Conservation (phyloP, 495 filamentous ascomycete species). For the Massariosphaeria phaeospora region DNA sequence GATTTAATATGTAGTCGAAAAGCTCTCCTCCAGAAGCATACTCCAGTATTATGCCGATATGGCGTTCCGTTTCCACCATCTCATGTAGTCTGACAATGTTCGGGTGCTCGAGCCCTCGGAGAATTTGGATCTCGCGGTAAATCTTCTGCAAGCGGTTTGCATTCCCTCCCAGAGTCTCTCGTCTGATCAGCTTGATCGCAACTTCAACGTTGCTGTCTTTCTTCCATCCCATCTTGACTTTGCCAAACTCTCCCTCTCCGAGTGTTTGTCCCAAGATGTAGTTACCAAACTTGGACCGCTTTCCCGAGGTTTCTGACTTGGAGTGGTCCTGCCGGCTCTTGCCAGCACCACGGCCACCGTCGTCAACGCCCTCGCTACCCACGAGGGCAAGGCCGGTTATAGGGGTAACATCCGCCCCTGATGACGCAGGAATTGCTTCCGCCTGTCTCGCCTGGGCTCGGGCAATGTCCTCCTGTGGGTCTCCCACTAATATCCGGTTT, state of each 20-base stretch:
- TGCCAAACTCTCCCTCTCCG: conserved; percentile 97
- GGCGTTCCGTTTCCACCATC: conserved; percentile 94
- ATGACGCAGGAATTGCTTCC: conserved; percentile 54
- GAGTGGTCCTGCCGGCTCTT: conserved; percentile 77
- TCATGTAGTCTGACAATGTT: conserved; percentile 97
- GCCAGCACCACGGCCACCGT: conserved; percentile 55
- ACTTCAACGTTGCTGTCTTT: conserved; percentile 89
- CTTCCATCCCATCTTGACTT: conserved; percentile 99
- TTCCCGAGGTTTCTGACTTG: conserved; percentile 49
- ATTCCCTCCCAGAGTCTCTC: conserved; percentile 81
- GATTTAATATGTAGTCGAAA: conserved; percentile 96
- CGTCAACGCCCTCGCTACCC: conserved; percentile 54
- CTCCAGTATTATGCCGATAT: conserved; percentile 97
- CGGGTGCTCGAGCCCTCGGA: conserved; percentile 79
- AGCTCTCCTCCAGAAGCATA: conserved; percentile 97
- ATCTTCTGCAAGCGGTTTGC: conserved; percentile 89
- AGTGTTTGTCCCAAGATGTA: conserved; percentile 96
- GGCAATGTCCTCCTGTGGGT: conserved; percentile 71
- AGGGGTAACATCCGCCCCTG: conserved; percentile 47
- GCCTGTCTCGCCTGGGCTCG: conserved; percentile 68
- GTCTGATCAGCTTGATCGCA: conserved; percentile 95
- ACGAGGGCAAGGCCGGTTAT: conserved; percentile 53
- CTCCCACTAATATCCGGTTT: conserved; percentile 70
- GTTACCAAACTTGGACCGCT: conserved; percentile 86
- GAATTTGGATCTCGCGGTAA: conserved; percentile 88